phyloP scores from a whole-genome alignment of 352 stramenopile species.

The Pythium monospermum region DNA sequence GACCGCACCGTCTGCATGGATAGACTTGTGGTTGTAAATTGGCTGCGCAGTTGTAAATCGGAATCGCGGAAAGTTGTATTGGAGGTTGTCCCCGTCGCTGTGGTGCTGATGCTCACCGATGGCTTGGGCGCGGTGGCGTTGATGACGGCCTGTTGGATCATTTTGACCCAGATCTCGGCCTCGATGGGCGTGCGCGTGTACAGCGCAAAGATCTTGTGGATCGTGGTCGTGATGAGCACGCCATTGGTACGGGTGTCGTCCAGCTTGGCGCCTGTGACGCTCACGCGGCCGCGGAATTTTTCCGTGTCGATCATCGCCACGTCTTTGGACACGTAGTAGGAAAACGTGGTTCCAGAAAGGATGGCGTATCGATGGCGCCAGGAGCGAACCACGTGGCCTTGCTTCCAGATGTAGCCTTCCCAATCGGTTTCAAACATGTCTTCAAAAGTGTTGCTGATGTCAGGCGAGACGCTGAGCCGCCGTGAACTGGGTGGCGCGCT shows the following conservation, averaged over 20 bases:
- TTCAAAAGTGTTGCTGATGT: slow-evolving; percentile 68
- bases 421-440: slow-evolving; percentile 86
- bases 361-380: slow-evolving; percentile 83
- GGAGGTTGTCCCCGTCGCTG: slow-evolving; percentile 31
- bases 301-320: slow-evolving; percentile 74
- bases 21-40: slow-evolving; percentile 23
- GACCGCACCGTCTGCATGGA: slow-evolving; percentile 68
- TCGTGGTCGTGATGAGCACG: slow-evolving; percentile 81
- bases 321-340: slow-evolving; percentile 82
- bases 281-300: slow-evolving; percentile 79
- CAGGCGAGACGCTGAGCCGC: slow-evolving; percentile 60
- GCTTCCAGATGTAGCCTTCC: slow-evolving; percentile 87
- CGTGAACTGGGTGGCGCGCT: slow-evolving; percentile 20
- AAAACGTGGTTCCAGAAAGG: slow-evolving; percentile 72
- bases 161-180: slow-evolving; percentile 81
- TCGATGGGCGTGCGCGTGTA: slow-evolving; percentile 78
- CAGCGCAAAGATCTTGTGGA: slow-evolving; percentile 83
- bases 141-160: slow-evolving; percentile 73
- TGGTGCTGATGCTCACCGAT: slow-evolving; percentile 29
- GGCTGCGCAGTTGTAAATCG: slow-evolving; percentile 31
- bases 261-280: slow-evolving; percentile 59
- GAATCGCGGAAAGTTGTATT: slow-evolving; percentile 51
- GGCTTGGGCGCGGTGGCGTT: slow-evolving; percentile 48
- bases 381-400: slow-evolving; percentile 81
- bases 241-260: slow-evolving; percentile 67